Conservation (phyloP, 2,329 filamentous ascomycete species). For the Diaporthe longicolla region DNA sequence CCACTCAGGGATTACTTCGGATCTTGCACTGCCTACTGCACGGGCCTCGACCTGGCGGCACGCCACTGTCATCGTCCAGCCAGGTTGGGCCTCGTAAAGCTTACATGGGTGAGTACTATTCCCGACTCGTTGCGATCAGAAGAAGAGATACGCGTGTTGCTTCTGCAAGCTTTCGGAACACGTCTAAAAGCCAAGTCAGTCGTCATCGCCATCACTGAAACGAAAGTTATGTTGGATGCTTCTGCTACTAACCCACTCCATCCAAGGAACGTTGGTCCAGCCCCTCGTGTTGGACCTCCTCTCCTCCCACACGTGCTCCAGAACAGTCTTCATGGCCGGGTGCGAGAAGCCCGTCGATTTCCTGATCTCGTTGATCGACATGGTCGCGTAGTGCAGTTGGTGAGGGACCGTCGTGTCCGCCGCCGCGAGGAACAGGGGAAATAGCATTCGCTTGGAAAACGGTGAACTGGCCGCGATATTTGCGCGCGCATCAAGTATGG, state of each 20-base stretch:
- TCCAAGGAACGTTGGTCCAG: constrained; percentile 15
- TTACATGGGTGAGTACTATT: not conserved
- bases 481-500: constrained; percentile 48
- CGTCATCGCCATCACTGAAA: not conserved
- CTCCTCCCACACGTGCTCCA: constrained; percentile 23
- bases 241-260: constrained; percentile 12
- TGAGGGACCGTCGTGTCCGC: constrained; percentile 45
- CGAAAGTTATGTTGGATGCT: not conserved
- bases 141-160: constrained; percentile 24
- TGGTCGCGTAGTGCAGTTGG: constrained; percentile 15
- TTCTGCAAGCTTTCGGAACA: constrained; percentile 23
- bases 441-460: constrained; percentile 49
- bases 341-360: constrained; percentile 17
- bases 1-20: not conserved
- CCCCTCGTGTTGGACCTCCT: constrained; percentile 9
- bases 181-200: constrained; percentile 1
- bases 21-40: not conserved
- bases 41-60: not conserved
- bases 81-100: not conserved
- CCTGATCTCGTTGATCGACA: constrained; percentile 23
- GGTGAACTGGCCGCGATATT: constrained; percentile 44
- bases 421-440: constrained; percentile 49
- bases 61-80: not conserved
- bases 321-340: constrained; percentile 18
- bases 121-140: not conserved